Base-by-base conservation (phyloP, 164 flowering plant genomes). In the Taxillus chinensis region DNA sequence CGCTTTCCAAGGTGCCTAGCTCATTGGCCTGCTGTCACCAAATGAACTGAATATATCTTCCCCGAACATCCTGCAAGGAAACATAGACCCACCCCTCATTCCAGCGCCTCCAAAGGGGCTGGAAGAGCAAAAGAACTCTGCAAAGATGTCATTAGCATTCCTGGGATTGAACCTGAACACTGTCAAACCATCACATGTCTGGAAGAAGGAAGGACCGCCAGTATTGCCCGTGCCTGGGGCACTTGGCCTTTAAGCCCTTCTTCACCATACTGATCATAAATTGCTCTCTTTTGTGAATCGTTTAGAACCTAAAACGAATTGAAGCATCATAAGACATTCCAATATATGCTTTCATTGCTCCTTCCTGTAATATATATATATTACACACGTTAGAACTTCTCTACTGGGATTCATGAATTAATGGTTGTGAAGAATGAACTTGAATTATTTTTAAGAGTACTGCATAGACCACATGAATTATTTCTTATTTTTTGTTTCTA, bases 231-330 rank as follows among this genome's bases (percentile, higher is more conserved):
- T 70, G 12, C 64, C 81, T 1, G 81, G 77, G 81, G 81, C 46
- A 78, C 75, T 45, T 70, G 74, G 1, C 81, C 81, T 67, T 78
- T 78, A 0, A 78, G 71, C 10, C 79, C 79, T 55, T 78, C 81
- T 58, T 78, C 81, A 0, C 81, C 82, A 16, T 78, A 78, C 56
- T 78, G 82, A 53, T 78, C 82, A 60, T 78, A 78, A 17, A 78
- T 58, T 16, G 79, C 79, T 67, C 74, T 75, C 64, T 78, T 78
- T 62, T 75, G 82, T 7, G 82, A 75, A 73, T 78, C 82, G 40
- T 79, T 78, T 9, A 78, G 66, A 53, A 78, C 82, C 82, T 78
- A 51, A 50, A 64, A 5, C 45, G 43, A 62, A 27, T 7, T 9
- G 64, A 17, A 27, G 10, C 12, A 66, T 9, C 14, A 9, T 45